Evolutionary conservation across 2,329 filamentous ascomycete genomes (phyloP).

Genomic region (Fusarium pilosicola): DNA sequence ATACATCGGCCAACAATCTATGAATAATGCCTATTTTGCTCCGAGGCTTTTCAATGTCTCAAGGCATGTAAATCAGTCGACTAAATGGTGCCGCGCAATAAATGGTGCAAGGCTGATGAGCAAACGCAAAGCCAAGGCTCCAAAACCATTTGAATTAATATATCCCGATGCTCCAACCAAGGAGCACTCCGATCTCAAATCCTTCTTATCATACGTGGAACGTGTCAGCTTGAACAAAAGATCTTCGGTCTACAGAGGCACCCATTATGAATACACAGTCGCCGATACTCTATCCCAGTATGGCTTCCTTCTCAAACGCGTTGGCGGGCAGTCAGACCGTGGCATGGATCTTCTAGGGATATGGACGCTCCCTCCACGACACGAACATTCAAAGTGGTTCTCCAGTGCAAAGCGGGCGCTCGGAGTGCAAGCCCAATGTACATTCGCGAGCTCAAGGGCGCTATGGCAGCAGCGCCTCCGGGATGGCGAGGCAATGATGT

Average conservation of each 20-base stretch:
- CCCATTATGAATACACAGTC: constrained; percentile 79
- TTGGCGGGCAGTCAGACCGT: constrained; percentile 73
- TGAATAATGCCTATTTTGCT: constrained; percentile 26
- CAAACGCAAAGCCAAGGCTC: not conserved
- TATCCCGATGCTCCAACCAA: constrained; percentile 59
- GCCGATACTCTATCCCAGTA: constrained; percentile 65
- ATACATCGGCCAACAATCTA: not conserved
- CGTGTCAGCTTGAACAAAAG: constrained; percentile 63
- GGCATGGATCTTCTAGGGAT: constrained; percentile 80
- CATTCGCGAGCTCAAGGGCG: constrained; percentile 82
- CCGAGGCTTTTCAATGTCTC: constrained; percentile 9
- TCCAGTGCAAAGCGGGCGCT: constrained; percentile 76
- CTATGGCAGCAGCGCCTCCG: constrained; percentile 76
- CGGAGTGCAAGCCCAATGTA: constrained; percentile 65
- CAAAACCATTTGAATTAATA: constrained; percentile 31
- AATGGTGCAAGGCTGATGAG: constrained; percentile 14
- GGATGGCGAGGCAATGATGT: constrained; percentile 75
- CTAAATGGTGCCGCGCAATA: not conserved
- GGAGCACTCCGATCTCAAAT: constrained; percentile 70
- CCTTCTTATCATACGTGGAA: constrained; percentile 72
- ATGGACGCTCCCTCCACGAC: constrained; percentile 63
- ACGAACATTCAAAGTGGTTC: constrained; percentile 57
- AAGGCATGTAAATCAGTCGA: not conserved
- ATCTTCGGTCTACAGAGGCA: constrained; percentile 75
- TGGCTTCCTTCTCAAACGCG: constrained; percentile 72